Evolutionary conservation across 768 basidiomycete species (phyloP).

Genomic region (Calvatia gigantea): DNA sequence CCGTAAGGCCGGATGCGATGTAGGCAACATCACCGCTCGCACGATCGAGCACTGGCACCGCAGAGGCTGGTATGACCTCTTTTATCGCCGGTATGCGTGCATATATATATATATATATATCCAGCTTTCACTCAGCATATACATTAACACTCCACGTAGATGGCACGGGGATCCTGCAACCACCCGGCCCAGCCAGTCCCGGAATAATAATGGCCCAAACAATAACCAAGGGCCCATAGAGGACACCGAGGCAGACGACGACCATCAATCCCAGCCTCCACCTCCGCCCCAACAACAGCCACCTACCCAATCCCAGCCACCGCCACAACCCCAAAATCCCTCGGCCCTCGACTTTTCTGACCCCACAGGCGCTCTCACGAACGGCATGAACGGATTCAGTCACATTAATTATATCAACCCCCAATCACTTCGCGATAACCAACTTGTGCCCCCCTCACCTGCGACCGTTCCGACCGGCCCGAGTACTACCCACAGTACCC

Average conservation of each 20-base stretch:
- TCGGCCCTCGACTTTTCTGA: conserved; percentile 32
- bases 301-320: conserved; percentile 4
- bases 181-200: conserved; percentile 41
- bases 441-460: conserved; percentile 22
- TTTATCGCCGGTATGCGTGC: conserved; percentile 54
- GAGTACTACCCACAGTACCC: conserved; percentile 5
- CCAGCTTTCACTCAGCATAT: neutral
- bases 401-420: conserved; percentile 36
- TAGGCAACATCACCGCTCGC: conserved; percentile 70
- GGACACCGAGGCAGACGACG: conserved; percentile 50
- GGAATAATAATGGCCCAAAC: conserved; percentile 27
- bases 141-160: conserved; percentile 25
- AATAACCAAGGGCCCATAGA: conserved; percentile 26
- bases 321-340: conserved; percentile 16
- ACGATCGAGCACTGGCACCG: conserved; percentile 80
- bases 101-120: neutral
- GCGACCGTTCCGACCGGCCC: conserved; percentile 18
- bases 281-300: conserved; percentile 20
- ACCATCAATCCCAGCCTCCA: conserved; percentile 30
- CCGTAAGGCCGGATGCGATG: conserved; percentile 61
- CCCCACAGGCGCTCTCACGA: conserved; percentile 23
- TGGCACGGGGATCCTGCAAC: conserved; percentile 68
- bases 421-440: conserved; percentile 34
- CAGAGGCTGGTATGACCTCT: conserved; percentile 72
- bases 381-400: conserved; percentile 24